phyloP scores from a whole-genome alignment of 306 rosid species.

The Quercus mongolica region DNA sequence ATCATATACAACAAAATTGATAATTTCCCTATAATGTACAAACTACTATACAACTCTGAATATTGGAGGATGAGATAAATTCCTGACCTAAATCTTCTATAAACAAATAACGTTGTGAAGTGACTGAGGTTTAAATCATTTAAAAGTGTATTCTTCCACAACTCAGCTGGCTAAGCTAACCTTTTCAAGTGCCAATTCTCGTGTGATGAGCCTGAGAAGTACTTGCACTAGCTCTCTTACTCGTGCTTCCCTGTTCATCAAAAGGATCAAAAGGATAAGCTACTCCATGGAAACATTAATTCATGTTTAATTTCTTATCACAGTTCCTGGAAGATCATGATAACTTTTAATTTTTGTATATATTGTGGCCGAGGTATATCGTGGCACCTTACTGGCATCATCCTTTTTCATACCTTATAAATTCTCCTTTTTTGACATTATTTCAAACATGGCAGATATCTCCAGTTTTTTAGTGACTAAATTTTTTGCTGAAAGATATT shows the following conservation, averaged over 20 bases:
- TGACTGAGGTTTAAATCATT: conserved; percentile 13
- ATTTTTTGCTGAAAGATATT: neutral
- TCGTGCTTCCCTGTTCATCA: conserved; percentile 65
- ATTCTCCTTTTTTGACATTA: neutral
- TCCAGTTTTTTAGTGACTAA: no score
- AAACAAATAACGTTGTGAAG: conserved; percentile 9
- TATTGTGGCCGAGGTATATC: neutral
- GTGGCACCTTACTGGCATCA: neutral
- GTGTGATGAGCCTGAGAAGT: conserved; percentile 54
- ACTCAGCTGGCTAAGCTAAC: conserved; percentile 38
- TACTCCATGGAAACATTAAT: neutral
- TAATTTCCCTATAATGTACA: conserved; percentile 22
- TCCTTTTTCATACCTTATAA: neutral
- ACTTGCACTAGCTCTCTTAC: conserved; percentile 66
- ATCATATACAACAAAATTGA: conserved; percentile 16
- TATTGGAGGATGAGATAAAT: neutral
- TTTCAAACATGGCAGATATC: neutral
- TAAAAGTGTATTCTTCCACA: conserved; percentile 27
- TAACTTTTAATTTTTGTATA: neutral
- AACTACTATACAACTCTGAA: conserved; percentile 14
- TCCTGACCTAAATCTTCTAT: conserved; percentile 12
- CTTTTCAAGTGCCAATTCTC: conserved; percentile 65
- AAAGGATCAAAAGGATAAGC: neutral
- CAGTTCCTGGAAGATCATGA: neutral
- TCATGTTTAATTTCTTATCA: neutral